Evolutionary conservation across 1,284 basidiomycete species (phyloP).

Genomic region (Cryptococcus jaspeensis): DNA sequence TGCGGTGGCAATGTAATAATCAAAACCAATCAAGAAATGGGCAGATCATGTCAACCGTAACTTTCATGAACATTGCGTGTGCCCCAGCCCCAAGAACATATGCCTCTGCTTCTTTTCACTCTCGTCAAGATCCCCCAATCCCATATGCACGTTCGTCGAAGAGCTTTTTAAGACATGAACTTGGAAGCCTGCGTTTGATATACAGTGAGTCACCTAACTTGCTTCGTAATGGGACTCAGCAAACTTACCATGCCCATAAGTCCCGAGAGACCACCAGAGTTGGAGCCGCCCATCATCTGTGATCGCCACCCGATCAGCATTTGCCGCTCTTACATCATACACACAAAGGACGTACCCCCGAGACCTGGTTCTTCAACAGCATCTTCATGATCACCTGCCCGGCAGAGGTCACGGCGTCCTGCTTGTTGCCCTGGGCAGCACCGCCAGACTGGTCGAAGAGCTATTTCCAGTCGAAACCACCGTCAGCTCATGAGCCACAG

Average conservation of each 20-base stretch:
- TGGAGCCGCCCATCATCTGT: conserved; percentile 57
- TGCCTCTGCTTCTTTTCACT: too few relatives aligned
- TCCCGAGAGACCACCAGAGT: conserved; percentile 64
- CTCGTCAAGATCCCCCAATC: too few relatives aligned
- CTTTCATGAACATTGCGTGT: too few relatives aligned
- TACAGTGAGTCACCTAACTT: not conserved
- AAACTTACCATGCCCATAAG: conserved; percentile 59
- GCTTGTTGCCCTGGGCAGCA: conserved; percentile 66
- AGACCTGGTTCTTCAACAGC: conserved; percentile 56
- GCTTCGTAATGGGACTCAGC: not conserved
- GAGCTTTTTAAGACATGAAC: conserved; percentile 10
- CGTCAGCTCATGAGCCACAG: not conserved
- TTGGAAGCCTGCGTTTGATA: conserved; percentile 12
- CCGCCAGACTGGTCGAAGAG: conserved; percentile 70
- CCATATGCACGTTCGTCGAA: too few relatives aligned
- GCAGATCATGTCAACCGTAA: too few relatives aligned
- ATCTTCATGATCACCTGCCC: conserved; percentile 82
- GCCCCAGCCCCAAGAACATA: too few relatives aligned
- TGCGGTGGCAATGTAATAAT: too few relatives aligned
- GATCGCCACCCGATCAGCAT: conserved; percentile 19
- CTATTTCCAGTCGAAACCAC: conserved; percentile 43
- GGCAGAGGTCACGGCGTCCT: conserved; percentile 75
- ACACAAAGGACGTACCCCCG: conserved; percentile 35
- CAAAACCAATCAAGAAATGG: too few relatives aligned
- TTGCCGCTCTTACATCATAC: conserved; percentile 60